Evolutionary conservation across 805 yeast genomes (phyloP), one percentile per base, ranked within the genome.

Genomic region (Metschnikowia koreensis): DNA sequence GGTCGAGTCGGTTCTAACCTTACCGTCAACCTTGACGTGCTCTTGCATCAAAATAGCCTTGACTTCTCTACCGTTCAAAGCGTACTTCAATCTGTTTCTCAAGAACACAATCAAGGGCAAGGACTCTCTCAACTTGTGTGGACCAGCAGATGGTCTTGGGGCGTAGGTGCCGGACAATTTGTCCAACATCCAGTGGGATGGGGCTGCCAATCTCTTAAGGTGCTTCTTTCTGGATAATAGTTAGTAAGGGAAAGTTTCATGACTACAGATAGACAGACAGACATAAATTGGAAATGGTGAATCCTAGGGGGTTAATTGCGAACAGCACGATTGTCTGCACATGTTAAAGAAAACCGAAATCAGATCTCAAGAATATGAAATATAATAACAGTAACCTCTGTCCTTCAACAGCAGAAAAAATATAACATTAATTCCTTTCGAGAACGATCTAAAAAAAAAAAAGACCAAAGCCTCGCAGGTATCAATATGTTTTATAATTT

Each of bases 131-230:
- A 92, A 85, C 81, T 93, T 94, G 85, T 93, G 99, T 77, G 99
- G 99, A 84, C 99, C 99, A 69, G 96, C 87, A 62, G 97, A 91
- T 75, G 98, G 97, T 83, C 98, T 91, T 83, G 99, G 99, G 63
- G 99, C 99, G 79, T 94, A 94, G 74, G 89, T 83, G 77, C 99
- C 99, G 75, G 97, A 89, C 82, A 94, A 84, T 83, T 94, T 94
- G 96, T 96, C 99, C 84, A 94, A 89, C 96, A 94, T 89, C 99
- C 99, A 94, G 87, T 94, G 99, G 84, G 92, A 87, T 85, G 99
- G 99, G 79, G 99, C 99, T 79, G 98, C 97, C 81, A 93, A 87
- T 87, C 98, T 91, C 87, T 93, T 92, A 79, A 92, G 87, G 80
- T 93, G 97, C 86, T 93, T 92, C 92, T 91, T 90, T 87, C 92